Evolutionary conservation across 768 basidiomycete genomes (phyloP).

Genomic region (Dendrothele bispora): DNA sequence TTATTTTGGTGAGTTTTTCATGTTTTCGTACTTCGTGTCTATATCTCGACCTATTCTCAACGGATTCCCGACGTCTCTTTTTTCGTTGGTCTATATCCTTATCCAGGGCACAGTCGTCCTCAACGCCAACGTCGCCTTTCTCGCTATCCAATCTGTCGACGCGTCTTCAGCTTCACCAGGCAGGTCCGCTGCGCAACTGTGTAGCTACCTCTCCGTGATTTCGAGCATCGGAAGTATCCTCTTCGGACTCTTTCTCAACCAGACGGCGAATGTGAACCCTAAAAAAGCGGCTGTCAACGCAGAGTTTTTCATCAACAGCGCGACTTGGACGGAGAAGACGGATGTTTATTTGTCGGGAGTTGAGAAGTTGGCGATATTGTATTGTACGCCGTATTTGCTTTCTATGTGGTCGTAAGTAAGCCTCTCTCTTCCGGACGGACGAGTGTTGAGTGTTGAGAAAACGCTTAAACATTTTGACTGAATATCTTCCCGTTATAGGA

Average conservation of each 20-base stretch:
- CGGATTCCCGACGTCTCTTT: not conserved
- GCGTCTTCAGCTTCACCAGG: slow-evolving; percentile 11
- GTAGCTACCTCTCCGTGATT: slow-evolving; percentile 50
- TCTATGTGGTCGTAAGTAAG: slow-evolving; percentile 50
- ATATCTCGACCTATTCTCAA: too few species aligned
- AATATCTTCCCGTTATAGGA: slow-evolving; percentile 23
- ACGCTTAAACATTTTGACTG: too few species aligned
- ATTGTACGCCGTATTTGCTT: slow-evolving; percentile 43
- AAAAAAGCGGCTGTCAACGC: slow-evolving; percentile 35
- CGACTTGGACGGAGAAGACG: slow-evolving; percentile 20
- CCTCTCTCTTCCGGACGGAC: not conserved
- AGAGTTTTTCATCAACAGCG: slow-evolving; percentile 20
- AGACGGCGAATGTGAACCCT: slow-evolving; percentile 41
- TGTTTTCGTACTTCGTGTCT: too few species aligned
- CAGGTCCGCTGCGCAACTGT: slow-evolving; percentile 46
- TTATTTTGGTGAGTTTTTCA: slow-evolving; percentile 55
- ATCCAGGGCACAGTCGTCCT: slow-evolving; percentile 58
- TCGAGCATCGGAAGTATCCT: slow-evolving; percentile 50
- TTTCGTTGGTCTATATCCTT: not conserved
- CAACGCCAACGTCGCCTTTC: slow-evolving; percentile 58
- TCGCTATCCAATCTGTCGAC: slow-evolving; percentile 50
- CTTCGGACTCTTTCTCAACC: slow-evolving; percentile 44
- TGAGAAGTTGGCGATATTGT: slow-evolving; percentile 42
- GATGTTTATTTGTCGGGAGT: slow-evolving; percentile 35
- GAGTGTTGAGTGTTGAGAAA: too few species aligned